Evolutionary conservation across 495 filamentous ascomycete genomes (phyloP).

Genomic region (Lineolata rhizophorae): DNA sequence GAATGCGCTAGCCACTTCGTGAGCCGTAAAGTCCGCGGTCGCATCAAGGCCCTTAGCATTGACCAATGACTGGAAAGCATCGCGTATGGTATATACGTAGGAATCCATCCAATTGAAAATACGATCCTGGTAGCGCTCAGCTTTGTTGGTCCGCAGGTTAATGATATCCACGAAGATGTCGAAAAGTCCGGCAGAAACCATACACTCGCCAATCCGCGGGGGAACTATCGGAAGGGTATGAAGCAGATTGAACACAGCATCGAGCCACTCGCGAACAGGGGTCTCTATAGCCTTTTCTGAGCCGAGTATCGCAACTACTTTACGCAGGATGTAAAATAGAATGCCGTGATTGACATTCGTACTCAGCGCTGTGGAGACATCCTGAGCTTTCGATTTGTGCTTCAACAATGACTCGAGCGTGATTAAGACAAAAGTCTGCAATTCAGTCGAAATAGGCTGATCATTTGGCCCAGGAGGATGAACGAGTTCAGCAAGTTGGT

Average conservation of each 20-base stretch:
- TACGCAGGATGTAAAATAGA: conserved; percentile 80
- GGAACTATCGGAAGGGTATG: conserved; percentile 51
- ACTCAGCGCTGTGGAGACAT: conserved; percentile 69
- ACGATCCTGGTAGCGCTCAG: conserved; percentile 58
- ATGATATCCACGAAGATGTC: conserved; percentile 80
- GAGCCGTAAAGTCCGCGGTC: conserved; percentile 61
- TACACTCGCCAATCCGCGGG: conserved; percentile 43
- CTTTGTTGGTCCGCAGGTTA: conserved; percentile 58
- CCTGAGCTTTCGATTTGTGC: conserved; percentile 50
- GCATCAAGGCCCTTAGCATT: conserved; percentile 64
- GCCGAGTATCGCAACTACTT: conserved; percentile 62
- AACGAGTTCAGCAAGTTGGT: conserved; percentile 79
- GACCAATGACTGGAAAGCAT: conserved; percentile 59
- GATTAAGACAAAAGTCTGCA: conserved; percentile 67
- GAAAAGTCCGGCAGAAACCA: conserved; percentile 70
- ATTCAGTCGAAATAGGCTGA: conserved; percentile 38
- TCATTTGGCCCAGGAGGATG: conserved; percentile 52
- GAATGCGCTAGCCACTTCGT: conserved; percentile 53
- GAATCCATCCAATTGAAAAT: conserved; percentile 70
- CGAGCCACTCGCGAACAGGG: conserved; percentile 52
- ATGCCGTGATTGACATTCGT: conserved; percentile 92
- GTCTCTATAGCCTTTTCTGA: conserved; percentile 36
- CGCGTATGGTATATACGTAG: conserved; percentile 58
- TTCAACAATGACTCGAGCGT: conserved; percentile 63
- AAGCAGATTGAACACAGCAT: conserved; percentile 54